Evolutionary conservation across 108 stramenopile species (phyloP), one percentile per base, ranked within the genome.

Genomic region (Skeletonema tropicum): DNA sequence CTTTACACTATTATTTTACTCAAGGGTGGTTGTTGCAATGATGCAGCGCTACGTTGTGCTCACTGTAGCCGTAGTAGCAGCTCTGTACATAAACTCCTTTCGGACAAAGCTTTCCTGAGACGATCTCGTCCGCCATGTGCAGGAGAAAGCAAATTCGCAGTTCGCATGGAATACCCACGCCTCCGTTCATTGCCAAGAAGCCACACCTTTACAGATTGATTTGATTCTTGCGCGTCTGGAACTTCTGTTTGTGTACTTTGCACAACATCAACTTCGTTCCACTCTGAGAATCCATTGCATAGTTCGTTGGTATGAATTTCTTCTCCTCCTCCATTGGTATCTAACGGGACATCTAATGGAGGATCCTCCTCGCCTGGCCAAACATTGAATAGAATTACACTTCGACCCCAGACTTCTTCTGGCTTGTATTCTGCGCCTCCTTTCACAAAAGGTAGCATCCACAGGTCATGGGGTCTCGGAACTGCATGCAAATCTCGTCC

Each of bases 341-440:
- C 84, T 65, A 72, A 45, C 30, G 80, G 79, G n/a, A 91, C 84
- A 64, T 85, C 78, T n/a, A 80, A 59, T 26, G 90, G 90, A 14
- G 90, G 79, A 33, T 84, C 84, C 41, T 80, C 82, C 17, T 69
- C 66, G 1, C 42, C 69, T 12, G 80, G 77, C 92, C 92, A 93
- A 14, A 86, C 77, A 69, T 93, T 93, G 86, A 93, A 93, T 35
- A 93, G 69, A 23, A 93, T 75, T 12, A 93, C 92, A 68, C 87
- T 88, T 66, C 92, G 70, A 23, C 88, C 92, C 83, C 78, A 92
- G 23, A 75, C 49, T 58, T 85, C 78, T 35, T 80, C 82, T 15
- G 88, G 84, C 36, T 82, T 75, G 48, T 64, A 86, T 6, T 72
- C 39, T 15, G 86, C 62, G 11, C 83, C 32, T 31, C 92, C 88